Conservation (phyloP, 805 yeast species). For the Hyphopichia homilentoma region DNA sequence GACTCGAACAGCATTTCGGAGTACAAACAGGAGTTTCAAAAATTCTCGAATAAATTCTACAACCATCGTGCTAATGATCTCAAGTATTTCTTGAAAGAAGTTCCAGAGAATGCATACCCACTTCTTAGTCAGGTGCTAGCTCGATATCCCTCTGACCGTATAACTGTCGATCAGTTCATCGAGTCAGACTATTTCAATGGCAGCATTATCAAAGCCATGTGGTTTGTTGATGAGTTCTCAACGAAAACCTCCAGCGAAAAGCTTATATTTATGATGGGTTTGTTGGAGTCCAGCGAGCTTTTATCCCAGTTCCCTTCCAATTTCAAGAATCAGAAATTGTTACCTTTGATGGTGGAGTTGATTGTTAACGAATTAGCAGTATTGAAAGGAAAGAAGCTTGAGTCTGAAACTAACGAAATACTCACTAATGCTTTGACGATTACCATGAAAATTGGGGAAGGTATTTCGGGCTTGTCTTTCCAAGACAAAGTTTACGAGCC, state of each 20-base stretch:
- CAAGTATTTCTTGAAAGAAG: conserved; percentile 45
- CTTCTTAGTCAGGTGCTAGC: conserved; percentile 52
- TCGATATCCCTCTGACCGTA: conserved; percentile 54
- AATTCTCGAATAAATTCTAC: conserved; percentile 44
- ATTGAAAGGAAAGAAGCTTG: conserved; percentile 13
- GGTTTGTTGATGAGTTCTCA: conserved; percentile 77
- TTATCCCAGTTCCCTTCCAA: conserved; percentile 34
- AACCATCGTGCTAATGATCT: conserved; percentile 31
- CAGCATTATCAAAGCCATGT: conserved; percentile 74
- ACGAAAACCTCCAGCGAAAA: conserved; percentile 70
- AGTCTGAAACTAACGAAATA: conserved; percentile 32
- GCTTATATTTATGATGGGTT: conserved; percentile 61
- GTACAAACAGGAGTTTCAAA: conserved; percentile 52
- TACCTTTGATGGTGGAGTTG: conserved; percentile 62
- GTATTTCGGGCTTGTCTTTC: conserved; percentile 73
- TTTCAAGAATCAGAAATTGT: conserved; percentile 63
- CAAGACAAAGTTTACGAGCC: conserved; percentile 61
- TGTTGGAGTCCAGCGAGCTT: conserved; percentile 34
- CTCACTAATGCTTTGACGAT: conserved; percentile 49
- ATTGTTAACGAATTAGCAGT: conserved; percentile 38
- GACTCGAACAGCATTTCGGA: conserved; percentile 53
- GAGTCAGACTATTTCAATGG: conserved; percentile 76
- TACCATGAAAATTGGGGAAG: conserved; percentile 58
- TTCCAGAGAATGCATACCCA: conserved; percentile 55
- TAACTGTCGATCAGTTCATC: conserved; percentile 63